Evolutionary conservation across 768 basidiomycete genomes (phyloP).

Genomic region (Boletellus ananas): DNA sequence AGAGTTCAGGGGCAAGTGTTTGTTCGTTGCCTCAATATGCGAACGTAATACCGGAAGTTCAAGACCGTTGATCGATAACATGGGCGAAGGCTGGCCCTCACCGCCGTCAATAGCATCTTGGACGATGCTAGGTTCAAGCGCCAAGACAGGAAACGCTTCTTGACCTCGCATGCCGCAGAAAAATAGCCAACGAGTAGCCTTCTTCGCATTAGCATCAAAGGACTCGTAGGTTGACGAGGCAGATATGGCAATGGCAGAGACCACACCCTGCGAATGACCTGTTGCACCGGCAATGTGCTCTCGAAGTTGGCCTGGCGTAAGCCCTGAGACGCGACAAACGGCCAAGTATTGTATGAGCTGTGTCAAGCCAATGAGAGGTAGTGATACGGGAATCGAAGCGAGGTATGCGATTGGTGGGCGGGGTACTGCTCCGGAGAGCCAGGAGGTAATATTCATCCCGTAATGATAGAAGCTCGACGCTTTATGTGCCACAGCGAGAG

Average conservation of each 20-base stretch:
- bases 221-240: constrained; percentile 73
- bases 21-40: constrained; percentile 85
- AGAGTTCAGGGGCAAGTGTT: constrained; percentile 74
- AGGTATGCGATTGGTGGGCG: constrained; percentile 84
- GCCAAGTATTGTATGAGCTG: constrained; percentile 92
- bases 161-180: constrained; percentile 91
- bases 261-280: constrained; percentile 96
- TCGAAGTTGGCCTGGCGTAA: constrained; percentile 79
- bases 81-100: constrained; percentile 90
- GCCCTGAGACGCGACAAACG: constrained; percentile 67
- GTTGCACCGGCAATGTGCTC: constrained; percentile 79
- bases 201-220: constrained; percentile 70
- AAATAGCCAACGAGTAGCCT: constrained; percentile 90
- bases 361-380: constrained; percentile 94
- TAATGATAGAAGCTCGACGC: constrained; percentile 64
- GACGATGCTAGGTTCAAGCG: constrained; percentile 84
- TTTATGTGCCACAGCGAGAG: constrained; percentile 60
- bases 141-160: constrained; percentile 88
- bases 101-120: constrained; percentile 88
- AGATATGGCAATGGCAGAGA: constrained; percentile 88
- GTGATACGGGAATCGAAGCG: constrained; percentile 88
- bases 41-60: constrained; percentile 68
- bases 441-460: constrained; percentile 78
- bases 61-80: constrained; percentile 89
- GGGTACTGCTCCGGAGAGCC: constrained; percentile 69